Conservation (phyloP, 768 basidiomycete genomes). For the Termitomyces eurrhizus region DNA sequence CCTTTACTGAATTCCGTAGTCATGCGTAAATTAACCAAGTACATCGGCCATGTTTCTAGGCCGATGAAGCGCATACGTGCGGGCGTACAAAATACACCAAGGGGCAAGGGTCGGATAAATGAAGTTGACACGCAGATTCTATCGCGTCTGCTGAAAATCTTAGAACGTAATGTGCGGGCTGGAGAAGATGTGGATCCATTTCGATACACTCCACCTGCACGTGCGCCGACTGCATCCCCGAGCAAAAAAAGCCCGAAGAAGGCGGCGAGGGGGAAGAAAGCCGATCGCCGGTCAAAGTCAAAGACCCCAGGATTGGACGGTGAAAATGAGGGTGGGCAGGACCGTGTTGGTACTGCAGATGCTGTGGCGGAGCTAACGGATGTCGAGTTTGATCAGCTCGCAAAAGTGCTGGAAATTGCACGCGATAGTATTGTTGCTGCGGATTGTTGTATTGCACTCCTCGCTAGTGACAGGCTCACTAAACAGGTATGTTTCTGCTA, state of each 20-base stretch:
- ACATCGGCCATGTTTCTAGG: slow-evolving; percentile 62
- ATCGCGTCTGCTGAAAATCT: slow-evolving; percentile 64
- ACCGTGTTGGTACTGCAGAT: slow-evolving; percentile 18
- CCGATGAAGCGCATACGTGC: slow-evolving; percentile 65
- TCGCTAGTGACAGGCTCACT: slow-evolving; percentile 74
- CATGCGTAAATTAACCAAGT: slow-evolving; percentile 67
- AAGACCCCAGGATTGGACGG: slow-evolving; percentile 31
- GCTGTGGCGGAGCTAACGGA: slow-evolving; percentile 33
- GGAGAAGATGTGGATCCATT: slow-evolving; percentile 80
- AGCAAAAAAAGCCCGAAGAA: slow-evolving; percentile 49
- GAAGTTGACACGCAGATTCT: slow-evolving; percentile 65
- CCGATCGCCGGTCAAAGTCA: slow-evolving; percentile 40
- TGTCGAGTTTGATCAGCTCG: slow-evolving; percentile 45
- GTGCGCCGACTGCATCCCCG: slow-evolving; percentile 31
- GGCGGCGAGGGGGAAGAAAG: slow-evolving; percentile 32
- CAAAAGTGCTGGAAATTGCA: slow-evolving; percentile 52
- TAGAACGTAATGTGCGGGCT: slow-evolving; percentile 75
- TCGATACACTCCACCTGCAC: slow-evolving; percentile 23
- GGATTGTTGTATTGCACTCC: slow-evolving; percentile 75
- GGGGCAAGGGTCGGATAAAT: slow-evolving; percentile 52
- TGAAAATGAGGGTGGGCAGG: slow-evolving; percentile 27
- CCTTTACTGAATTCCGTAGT: slow-evolving; percentile 57
- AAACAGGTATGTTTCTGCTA: slow-evolving; percentile 61
- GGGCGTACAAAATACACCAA: slow-evolving; percentile 41
- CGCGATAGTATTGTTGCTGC: slow-evolving; percentile 77